Evolutionary conservation across 805 yeast species (phyloP).

Genomic region (Candida qinlingensis): DNA sequence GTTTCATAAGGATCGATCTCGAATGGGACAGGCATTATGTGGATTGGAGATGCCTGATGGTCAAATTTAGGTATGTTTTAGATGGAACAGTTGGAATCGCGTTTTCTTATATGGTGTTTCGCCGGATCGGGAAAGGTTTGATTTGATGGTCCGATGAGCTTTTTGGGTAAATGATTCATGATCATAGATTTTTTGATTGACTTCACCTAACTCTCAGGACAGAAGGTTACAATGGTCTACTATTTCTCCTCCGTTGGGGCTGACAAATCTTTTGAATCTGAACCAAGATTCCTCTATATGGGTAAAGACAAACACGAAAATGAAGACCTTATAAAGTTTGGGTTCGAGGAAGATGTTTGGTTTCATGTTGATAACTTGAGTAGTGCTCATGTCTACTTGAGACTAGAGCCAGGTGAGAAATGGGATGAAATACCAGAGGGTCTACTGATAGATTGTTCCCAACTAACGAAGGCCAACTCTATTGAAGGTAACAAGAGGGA

Average conservation of each 20-base stretch:
- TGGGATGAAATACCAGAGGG: slow-evolving; percentile 47
- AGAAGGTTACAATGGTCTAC: slow-evolving; percentile 33
- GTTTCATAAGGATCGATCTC: slow-evolving; percentile 60
- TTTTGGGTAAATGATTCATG: no score
- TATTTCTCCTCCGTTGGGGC: slow-evolving; percentile 35
- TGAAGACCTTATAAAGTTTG: slow-evolving; percentile 53
- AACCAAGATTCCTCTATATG: slow-evolving; percentile 45
- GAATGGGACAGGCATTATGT: slow-evolving; percentile 31
- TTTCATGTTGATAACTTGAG: slow-evolving; percentile 75
- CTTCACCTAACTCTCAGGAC: no score
- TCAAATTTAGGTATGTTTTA: no score
- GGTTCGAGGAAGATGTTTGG: slow-evolving; percentile 67
- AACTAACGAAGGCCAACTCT: slow-evolving; percentile 71
- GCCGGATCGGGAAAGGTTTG: neutral
- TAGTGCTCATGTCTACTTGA: slow-evolving; percentile 71
- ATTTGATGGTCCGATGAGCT: neutral
- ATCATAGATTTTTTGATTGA: no score
- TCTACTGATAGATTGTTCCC: slow-evolving; percentile 54
- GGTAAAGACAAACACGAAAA: slow-evolving; percentile 75
- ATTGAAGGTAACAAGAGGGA: slow-evolving; percentile 69
- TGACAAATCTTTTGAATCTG: slow-evolving; percentile 26
- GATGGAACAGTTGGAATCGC: neutral
- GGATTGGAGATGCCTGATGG: no score
- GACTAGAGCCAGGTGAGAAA: slow-evolving; percentile 41
- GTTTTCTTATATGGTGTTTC: neutral